Evolutionary conservation across 306 rosid genomes (phyloP).

Genomic region (Casuarina equisetifolia): DNA sequence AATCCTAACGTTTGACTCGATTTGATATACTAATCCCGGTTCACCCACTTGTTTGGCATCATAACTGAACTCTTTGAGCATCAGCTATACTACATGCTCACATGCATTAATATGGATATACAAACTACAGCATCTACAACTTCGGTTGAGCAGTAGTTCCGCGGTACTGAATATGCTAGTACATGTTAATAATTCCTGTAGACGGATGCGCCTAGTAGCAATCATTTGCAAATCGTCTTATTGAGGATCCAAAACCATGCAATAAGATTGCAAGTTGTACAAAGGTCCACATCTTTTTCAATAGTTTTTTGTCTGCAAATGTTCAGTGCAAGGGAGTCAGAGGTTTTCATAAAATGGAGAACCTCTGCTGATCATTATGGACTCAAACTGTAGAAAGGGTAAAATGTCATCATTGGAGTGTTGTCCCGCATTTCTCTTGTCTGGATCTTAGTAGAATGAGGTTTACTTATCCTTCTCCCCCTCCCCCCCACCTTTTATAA

Average conservation of each 20-base stretch:
- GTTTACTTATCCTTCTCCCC: background rate
- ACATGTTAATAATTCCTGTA: background rate
- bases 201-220: background rate
- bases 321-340: background rate
- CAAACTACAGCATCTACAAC: background rate
- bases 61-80: background rate
- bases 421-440: background rate
- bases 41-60: background rate
- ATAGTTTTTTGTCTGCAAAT: background rate
- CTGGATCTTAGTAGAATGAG: background rate
- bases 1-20: constrained; percentile 6
- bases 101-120: too few relatives aligned
- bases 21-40: background rate
- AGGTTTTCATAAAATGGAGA: background rate
- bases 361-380: background rate
- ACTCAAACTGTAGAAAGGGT: background rate
- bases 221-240: background rate
- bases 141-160: background rate
- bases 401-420: background rate
- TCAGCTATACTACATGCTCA: background rate
- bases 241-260: background rate
- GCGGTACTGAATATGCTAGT: background rate
- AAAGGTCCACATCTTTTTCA: too few relatives aligned
- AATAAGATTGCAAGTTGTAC: too few relatives aligned
- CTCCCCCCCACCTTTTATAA: background rate